These are phyloP conservation scores for Spiromastix sp. DNA, from an alignment of 2,329 filamentous ascomycete genomes.

Conservation along the genomic window DNA sequence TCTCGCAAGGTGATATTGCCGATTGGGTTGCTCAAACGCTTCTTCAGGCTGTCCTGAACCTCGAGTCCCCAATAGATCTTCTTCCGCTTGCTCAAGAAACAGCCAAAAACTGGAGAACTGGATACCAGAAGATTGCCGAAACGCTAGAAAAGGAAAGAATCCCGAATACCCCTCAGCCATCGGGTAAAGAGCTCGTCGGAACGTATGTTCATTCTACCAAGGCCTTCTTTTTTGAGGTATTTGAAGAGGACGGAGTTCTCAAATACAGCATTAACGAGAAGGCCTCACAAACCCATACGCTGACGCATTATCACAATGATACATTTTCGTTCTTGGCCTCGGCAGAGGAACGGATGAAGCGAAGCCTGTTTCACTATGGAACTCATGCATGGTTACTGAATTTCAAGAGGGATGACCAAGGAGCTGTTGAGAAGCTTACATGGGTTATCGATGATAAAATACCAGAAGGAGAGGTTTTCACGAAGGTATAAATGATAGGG, in stretches of 20 bases:
- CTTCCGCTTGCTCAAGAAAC: background rate
- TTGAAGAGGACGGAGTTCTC: background rate
- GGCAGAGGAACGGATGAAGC: background rate
- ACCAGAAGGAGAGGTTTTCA: background rate
- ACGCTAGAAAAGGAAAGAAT: background rate
- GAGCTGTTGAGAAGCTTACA: background rate
- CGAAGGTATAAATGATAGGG: background rate
- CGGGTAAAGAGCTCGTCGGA: background rate
- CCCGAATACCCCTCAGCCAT: background rate
- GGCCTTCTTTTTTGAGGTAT: background rate
- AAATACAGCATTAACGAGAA: background rate
- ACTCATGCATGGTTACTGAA: background rate
- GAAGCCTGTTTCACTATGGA: conserved; percentile 1
- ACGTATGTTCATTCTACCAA: background rate
- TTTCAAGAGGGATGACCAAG: conserved; percentile 1
- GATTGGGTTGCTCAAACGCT: background rate
- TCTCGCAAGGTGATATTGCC: background rate
- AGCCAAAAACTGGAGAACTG: background rate
- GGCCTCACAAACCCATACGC: background rate
- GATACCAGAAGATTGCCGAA: background rate
- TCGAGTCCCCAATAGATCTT: background rate
- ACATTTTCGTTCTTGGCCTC: background rate
- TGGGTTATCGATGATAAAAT: background rate
- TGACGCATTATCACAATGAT: conserved; percentile 1
- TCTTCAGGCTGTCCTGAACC: background rate